phyloP scores from a whole-genome alignment of 1,284 basidiomycete species.

The Cerrena zonata region DNA sequence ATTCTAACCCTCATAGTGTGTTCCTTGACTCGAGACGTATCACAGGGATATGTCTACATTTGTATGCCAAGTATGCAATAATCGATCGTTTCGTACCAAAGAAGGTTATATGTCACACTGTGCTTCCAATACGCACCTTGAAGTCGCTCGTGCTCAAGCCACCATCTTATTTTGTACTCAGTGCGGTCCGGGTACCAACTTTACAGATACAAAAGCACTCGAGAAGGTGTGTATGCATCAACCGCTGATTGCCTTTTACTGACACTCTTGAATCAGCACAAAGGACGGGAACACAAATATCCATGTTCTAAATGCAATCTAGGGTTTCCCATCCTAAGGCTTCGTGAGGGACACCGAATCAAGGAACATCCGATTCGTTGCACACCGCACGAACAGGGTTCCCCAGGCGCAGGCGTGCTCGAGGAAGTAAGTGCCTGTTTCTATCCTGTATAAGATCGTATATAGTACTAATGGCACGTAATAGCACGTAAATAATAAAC shows the following conservation, averaged over 20 bases:
- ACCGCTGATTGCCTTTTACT: not conserved
- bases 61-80: not conserved
- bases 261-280: not conserved
- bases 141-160: not conserved
- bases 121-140: not conserved
- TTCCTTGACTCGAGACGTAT: too few species aligned
- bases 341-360: not conserved
- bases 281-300: not conserved
- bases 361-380: not conserved
- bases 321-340: not conserved
- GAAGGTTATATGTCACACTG: not conserved
- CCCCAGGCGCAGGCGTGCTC: not conserved
- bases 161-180: not conserved
- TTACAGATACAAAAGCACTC: not conserved
- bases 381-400: not conserved
- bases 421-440: not conserved
- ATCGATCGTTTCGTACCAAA: not conserved
- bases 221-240: not conserved
- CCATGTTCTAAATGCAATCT: not conserved
- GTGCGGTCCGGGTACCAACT: not conserved
- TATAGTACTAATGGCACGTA: not conserved
- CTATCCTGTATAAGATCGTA: not conserved
- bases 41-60: not conserved
- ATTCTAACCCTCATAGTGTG: too few species aligned
- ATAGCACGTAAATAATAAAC: not conserved